Conservation (phyloP, 2,329 filamentous ascomycete species). For the Paraconiothyrium sp. region DNA sequence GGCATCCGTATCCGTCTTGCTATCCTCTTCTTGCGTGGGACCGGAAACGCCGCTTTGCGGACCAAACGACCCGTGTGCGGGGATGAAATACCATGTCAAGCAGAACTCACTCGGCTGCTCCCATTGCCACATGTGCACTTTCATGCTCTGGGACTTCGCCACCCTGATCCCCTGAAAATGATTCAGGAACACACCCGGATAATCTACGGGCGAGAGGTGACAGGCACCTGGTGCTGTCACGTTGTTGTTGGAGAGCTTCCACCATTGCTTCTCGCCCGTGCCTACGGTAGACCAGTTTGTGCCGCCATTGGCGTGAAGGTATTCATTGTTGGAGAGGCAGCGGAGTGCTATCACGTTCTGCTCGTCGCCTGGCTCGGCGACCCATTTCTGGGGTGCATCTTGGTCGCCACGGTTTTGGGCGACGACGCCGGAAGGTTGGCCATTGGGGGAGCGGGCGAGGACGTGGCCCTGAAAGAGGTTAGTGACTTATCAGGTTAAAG, state of each 20-base stretch:
- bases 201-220: neutral
- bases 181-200: neutral
- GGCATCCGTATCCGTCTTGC: neutral
- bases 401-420: constrained; percentile 7
- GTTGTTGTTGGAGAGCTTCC: neutral
- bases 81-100: constrained; percentile 7
- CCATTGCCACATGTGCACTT: constrained; percentile 12
- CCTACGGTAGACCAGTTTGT: neutral
- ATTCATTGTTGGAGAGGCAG: constrained; percentile 2
- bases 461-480: neutral
- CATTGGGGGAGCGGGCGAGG: constrained; percentile 5
- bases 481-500: neutral
- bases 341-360: constrained; percentile 3
- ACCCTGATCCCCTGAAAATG: constrained; percentile 9
- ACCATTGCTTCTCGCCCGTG: constrained; percentile 8
- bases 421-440: constrained; percentile 12
- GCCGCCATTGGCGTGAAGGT: constrained; percentile 2
- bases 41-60: neutral
- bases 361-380: neutral
- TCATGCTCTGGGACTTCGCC: constrained; percentile 6
- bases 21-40: neutral
- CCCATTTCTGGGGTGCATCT: neutral
- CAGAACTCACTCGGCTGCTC: constrained; percentile 4
- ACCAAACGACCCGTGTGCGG: neutral
- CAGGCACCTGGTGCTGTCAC: constrained; percentile 1